Evolutionary conservation across 2,329 filamentous ascomycete genomes (phyloP), one percentile per base, ranked within the genome.

Genomic region (Mollisia scopiformis): DNA sequence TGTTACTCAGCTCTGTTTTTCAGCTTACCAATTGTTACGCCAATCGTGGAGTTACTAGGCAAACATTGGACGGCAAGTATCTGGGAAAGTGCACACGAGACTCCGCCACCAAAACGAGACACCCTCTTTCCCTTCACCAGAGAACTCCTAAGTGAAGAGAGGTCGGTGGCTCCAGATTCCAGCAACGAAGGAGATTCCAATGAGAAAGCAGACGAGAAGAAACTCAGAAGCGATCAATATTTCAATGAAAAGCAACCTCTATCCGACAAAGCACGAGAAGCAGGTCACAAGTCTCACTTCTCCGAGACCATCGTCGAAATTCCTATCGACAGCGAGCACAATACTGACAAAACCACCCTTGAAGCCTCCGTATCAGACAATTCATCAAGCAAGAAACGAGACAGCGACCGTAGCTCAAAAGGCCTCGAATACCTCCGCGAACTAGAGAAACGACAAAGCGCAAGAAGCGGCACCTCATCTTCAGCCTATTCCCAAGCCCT

Each of bases 1-100:
- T 46, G 41, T 27, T 46, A 46, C 41, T 8, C 41, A 3, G 41
- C 41, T 23, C 23, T 46, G 41, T 7, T 46, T n/a, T 3, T 46
- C 41, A 46, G 41, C 41, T 46, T 70, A 10, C 65, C 66, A 2
- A 13, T 71, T 11, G 30, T 72, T 5, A 72, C 70, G 0, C 65
- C 69, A 0, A 57, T 66, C 0, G 61, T 69, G 1, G 68, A 71
- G 46, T 58, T 64, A 28, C 39, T 68, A 4, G 67, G 67, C 6
- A 70, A 65, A 30, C 43, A 61, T 7, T 25, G 59, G 16, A 63
- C 66, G 1, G 56, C 50, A 2, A 57, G 56, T 46, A 59, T 68
- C 39, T 67, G 58, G 60, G 55, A 54, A 8, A 52, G 58, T 35
- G 60, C 61, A 1, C 49, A 25, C 11, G 55, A 66, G 39, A 52